A percentile compares a stretch with the other conserved stretches of the same genome.
These are phyloP conservation scores for Colletotrichum phormii DNA, from an alignment of 2,329 filamentous ascomycete species.

Conservation along the genomic window DNA sequence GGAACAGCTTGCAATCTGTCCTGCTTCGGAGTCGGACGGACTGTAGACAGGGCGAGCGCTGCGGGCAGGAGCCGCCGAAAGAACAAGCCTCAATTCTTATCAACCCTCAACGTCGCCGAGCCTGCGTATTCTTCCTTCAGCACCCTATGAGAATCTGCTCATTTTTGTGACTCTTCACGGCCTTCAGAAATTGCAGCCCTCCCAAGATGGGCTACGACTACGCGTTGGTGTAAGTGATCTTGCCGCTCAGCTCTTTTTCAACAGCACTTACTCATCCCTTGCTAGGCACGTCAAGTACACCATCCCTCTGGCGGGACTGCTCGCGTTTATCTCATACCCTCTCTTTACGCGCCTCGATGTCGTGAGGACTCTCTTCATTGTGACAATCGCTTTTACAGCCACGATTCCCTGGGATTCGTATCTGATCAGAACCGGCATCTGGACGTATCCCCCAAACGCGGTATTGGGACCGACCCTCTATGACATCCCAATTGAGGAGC, in stretches of 20 bases:
- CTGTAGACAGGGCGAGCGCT: not conserved
- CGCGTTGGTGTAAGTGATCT: conserved; percentile 68
- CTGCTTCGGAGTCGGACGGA: not conserved
- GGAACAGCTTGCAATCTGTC: not conserved
- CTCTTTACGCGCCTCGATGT: conserved; percentile 71
- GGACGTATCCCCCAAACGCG: conserved; percentile 76
- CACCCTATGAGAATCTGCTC: not conserved
- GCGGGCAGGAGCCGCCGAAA: not conserved
- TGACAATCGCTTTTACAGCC: conserved; percentile 72
- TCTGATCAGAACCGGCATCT: conserved; percentile 74
- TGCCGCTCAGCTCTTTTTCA: not conserved
- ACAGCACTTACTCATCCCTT: not conserved
- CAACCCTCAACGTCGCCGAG: not conserved
- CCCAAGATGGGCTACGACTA: conserved; percentile 69
- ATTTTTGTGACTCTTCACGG: not conserved
- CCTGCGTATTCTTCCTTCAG: not conserved
- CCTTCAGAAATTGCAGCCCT: not conserved
- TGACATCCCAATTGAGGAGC: conserved; percentile 76
- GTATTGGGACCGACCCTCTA: conserved; percentile 72
- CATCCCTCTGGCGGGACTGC: conserved; percentile 69
- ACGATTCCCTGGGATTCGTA: conserved; percentile 84
- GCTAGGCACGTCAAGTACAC: conserved; percentile 74
- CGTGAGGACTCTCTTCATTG: conserved; percentile 71
- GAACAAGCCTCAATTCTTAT: not conserved
- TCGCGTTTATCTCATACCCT: conserved; percentile 70